Evolutionary conservation across 257 asterid genomes (phyloP).

Genomic region (Oldenlandia corymbosa): DNA sequence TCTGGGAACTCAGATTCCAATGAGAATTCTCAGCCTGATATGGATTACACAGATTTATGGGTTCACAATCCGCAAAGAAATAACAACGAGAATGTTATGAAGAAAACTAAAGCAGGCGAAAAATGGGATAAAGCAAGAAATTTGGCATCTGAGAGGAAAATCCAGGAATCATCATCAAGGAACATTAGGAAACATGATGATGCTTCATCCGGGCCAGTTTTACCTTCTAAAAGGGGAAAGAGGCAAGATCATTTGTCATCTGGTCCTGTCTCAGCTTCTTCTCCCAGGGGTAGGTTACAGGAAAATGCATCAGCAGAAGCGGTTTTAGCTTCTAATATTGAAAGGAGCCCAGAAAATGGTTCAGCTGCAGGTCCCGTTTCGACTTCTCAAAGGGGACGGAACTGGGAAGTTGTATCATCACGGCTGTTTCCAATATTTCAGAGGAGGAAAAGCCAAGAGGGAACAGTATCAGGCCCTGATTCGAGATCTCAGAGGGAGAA

Average conservation of each 20-base stretch:
- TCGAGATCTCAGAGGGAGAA: conserved; percentile 8
- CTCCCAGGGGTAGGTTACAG: conserved; percentile 6
- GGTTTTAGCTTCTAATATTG: conserved; percentile 1
- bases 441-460: conserved; percentile 5
- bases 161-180: conserved; percentile 3
- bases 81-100: conserved; percentile 3
- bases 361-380: conserved; percentile 7
- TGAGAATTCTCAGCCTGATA: conserved; percentile 11
- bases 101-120: conserved; percentile 9
- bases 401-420: conserved; percentile 5
- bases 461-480: conserved; percentile 1
- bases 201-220: conserved; percentile 7
- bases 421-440: background rate
- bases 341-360: conserved; percentile 4
- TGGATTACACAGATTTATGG: conserved; percentile 54
- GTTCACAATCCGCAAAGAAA: conserved; percentile 50
- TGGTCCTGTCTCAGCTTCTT: conserved; percentile 13
- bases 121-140: conserved; percentile 39
- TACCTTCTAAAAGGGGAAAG: background rate
- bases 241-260: conserved; percentile 2
- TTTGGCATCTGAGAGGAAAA: conserved; percentile 9
- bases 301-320: conserved; percentile 2
- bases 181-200: conserved; percentile 12
- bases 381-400: conserved; percentile 13
- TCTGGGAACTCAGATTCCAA: conserved; percentile 1